Evolutionary conservation across 2,329 filamentous ascomycete genomes (phyloP).

Genomic region (Neocatenulostroma microsporum): DNA sequence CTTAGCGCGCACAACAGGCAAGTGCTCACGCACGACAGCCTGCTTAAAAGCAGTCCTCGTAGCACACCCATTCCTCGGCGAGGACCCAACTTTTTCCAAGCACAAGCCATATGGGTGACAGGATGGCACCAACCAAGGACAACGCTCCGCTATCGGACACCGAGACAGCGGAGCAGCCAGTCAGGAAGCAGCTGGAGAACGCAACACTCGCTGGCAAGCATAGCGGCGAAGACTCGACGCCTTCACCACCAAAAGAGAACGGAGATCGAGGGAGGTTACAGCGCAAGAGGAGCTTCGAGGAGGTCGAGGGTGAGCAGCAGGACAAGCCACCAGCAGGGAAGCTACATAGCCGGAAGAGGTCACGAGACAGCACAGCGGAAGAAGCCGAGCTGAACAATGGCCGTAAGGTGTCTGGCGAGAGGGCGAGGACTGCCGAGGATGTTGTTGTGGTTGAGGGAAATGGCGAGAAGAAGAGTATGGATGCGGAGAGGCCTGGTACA

Average conservation of each 20-base stretch:
- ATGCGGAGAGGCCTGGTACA: constrained; percentile 13
- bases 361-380: constrained; percentile 36
- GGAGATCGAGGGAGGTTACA: constrained; percentile 24
- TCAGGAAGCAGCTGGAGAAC: constrained; percentile 54
- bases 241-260: constrained; percentile 3
- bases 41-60: too few relatives aligned
- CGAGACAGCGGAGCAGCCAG: constrained; percentile 48
- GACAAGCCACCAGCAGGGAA: constrained; percentile 30
- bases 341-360: constrained; percentile 41
- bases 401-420: constrained; percentile 29
- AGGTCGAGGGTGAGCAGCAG: constrained; percentile 33
- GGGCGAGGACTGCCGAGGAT: constrained; percentile 15
- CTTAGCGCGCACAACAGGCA: too few relatives aligned
- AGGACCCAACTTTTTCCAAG: too few relatives aligned
- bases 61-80: too few relatives aligned
- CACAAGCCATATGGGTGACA: too few relatives aligned
- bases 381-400: constrained; percentile 27
- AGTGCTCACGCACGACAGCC: too few relatives aligned
- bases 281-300: constrained; percentile 41
- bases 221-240: constrained; percentile 5
- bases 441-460: constrained; percentile 6
- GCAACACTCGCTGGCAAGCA: constrained; percentile 47
- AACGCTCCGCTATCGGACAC: constrained; percentile 28
- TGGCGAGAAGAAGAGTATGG: constrained; percentile 22
- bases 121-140: constrained; percentile 2